Evolutionary conservation across 495 filamentous ascomycete genomes (phyloP), one percentile per base, ranked within the genome.

Genomic region (Daldinia vernicosa): DNA sequence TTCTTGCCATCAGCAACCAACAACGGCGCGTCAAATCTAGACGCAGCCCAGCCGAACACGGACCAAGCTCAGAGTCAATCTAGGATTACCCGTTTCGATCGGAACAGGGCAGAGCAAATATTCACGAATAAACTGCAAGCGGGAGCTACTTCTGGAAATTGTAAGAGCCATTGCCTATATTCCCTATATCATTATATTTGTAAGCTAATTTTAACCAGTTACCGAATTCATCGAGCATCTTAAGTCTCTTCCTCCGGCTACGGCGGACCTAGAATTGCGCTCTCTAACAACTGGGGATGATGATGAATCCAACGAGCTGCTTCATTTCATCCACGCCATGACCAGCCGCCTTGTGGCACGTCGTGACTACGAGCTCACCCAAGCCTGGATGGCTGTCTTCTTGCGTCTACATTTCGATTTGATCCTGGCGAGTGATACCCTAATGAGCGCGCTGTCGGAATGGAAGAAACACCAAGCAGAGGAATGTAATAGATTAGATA

Each of bases 321-420:
- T 84, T 2, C 83, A 85, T 53, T 98, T 99, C 72, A 88, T 98
- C 35, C 60, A 78, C 8, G 92, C 93, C 4, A 80, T 99, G 51
- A 94, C 92, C 0, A 81, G 79, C 63, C 85, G 90, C 15, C 81
- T 98, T 27, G 79, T 80, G 19, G 81, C 85, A 43, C 87, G 87
- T 62, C 85, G 84, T 47, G 95, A 99, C 81, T 99, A 94, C 77
- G 95, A 99, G 76, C 84, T 99, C 53, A 90, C 92, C 43, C 93
- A 97, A 80, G 93, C 93, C 9, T 99, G 96, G 95, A 97, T 99
- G 92, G 88, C 89, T 15, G 94, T 98, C 0, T 95, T 98, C 72
- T 72, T 99, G 60, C 87, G 89, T 55, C 77, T 95, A 37, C 93
- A 98, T 79, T 83, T 82, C 58, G 84, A 85, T 71, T 43, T 82